Percentiles rank a stretch among this genome's conserved stretches.
Conservation (phyloP, 768 basidiomycete species). For the Kondoa malvinella region DNA sequence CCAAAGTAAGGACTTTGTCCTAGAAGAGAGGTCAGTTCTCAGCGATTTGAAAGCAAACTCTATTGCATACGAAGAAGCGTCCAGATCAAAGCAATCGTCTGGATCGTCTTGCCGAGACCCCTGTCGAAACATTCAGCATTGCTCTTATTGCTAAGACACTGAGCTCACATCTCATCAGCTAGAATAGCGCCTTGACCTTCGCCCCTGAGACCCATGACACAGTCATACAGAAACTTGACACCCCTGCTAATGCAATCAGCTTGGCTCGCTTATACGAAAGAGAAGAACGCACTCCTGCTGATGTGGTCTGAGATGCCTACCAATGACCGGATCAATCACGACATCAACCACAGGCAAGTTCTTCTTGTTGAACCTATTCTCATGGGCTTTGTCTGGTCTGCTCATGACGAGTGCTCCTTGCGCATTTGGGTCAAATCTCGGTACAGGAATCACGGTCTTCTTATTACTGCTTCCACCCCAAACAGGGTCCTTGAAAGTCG, state of each 20-base stretch:
- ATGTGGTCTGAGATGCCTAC: constrained; percentile 61
- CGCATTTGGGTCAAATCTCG: constrained; percentile 49
- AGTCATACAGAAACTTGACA: constrained; percentile 75
- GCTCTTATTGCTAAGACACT: neutral
- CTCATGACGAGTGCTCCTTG: constrained; percentile 76
- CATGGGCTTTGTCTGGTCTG: constrained; percentile 50
- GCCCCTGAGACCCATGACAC: constrained; percentile 81
- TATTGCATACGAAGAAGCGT: constrained; percentile 60
- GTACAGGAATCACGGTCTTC: neutral
- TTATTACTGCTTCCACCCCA: constrained; percentile 5
- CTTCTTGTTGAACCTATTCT: constrained; percentile 54
- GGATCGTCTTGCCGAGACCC: constrained; percentile 71
- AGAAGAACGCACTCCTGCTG: constrained; percentile 57
- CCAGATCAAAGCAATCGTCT: constrained; percentile 86
- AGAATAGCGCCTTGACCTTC: constrained; percentile 84
- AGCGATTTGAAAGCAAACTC: neutral
- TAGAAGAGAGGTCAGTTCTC: constrained; percentile 28
- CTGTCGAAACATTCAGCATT: constrained; percentile 33
- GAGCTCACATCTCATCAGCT: constrained; percentile 75
- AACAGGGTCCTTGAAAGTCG: constrained; percentile 5
- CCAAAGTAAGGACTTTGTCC: constrained; percentile 68
- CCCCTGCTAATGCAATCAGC: constrained; percentile 34
- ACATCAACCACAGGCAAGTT: constrained; percentile 49
- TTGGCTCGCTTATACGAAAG: neutral
- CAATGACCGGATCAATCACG: constrained; percentile 74